Evolutionary conservation across 2,329 filamentous ascomycete species (phyloP).

Genomic region (Beauveria scarabaeidicola): DNA sequence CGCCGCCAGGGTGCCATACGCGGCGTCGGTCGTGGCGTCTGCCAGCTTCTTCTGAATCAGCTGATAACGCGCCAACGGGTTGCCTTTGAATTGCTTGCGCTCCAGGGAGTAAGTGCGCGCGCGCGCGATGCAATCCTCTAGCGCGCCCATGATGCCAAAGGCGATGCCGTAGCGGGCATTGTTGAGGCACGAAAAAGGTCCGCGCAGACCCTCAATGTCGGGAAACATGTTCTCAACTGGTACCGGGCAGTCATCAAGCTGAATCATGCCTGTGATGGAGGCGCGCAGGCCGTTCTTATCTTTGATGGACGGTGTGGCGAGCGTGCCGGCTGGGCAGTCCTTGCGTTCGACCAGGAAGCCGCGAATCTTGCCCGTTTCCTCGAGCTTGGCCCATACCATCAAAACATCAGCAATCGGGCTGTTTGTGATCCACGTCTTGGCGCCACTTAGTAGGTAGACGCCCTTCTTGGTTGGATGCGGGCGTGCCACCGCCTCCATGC

Average conservation of each 20-base stretch:
- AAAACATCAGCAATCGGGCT: constrained; percentile 80
- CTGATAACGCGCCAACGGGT: constrained; percentile 92
- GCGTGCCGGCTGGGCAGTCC: constrained; percentile 75
- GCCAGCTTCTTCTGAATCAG: constrained; percentile 96
- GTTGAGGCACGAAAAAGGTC: constrained; percentile 91
- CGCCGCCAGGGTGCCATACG: constrained; percentile 82
- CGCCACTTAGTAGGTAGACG: constrained; percentile 67
- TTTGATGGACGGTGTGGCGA: constrained; percentile 87
- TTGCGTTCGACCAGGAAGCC: constrained; percentile 85
- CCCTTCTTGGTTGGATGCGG: constrained; percentile 78
- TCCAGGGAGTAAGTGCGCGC: constrained; percentile 84
- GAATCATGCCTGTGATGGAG: constrained; percentile 96
- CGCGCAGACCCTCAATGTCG: constrained; percentile 73
- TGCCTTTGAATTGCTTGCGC: constrained; percentile 90
- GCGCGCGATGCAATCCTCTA: constrained; percentile 82
- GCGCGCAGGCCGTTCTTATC: constrained; percentile 92
- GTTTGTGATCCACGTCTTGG: constrained; percentile 96
- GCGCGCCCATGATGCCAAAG: constrained; percentile 83
- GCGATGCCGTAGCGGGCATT: constrained; percentile 90
- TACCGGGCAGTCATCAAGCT: constrained; percentile 84
- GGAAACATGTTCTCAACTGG: constrained; percentile 91
- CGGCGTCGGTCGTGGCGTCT: constrained; percentile 83
- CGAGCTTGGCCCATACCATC: constrained; percentile 86
- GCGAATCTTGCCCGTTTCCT: constrained; percentile 85
- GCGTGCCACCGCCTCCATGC: constrained; percentile 82